Evolutionary conservation across 2,329 filamentous ascomycete species (phyloP).

Genomic region (Curvularia sp.): DNA sequence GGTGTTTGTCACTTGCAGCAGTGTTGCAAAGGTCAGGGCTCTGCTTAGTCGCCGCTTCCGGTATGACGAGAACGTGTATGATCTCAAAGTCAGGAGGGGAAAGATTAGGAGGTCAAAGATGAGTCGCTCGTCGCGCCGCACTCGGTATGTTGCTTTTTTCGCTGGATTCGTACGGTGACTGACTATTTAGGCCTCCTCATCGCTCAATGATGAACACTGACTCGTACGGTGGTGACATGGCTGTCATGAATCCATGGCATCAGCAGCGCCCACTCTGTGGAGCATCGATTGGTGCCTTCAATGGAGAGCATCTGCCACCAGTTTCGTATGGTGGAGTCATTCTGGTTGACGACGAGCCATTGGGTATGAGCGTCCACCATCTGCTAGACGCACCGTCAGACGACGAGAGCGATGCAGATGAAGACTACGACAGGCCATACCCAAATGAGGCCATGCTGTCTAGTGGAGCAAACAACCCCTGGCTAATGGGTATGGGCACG

Average conservation of each 20-base stretch:
- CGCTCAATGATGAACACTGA: slow-evolving; percentile 51
- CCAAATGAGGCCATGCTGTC: slow-evolving; percentile 51
- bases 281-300: slow-evolving; percentile 91
- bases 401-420: slow-evolving; percentile 56
- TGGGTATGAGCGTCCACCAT: slow-evolving; percentile 96
- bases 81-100: slow-evolving; percentile 75
- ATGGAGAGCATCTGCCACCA: slow-evolving; percentile 83
- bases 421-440: slow-evolving; percentile 41
- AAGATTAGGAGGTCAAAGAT: slow-evolving; percentile 69
- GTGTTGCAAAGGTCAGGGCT: slow-evolving; percentile 73
- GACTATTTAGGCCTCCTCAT: slow-evolving; percentile 36
- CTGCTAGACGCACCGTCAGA: slow-evolving; percentile 76
- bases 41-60: slow-evolving; percentile 74
- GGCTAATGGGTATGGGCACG: slow-evolving; percentile 48
- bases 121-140: slow-evolving; percentile 41
- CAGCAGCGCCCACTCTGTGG: slow-evolving; percentile 82
- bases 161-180: background rate
- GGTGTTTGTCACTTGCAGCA: slow-evolving; percentile 78
- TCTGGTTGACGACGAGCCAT: slow-evolving; percentile 80
- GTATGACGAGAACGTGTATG: slow-evolving; percentile 70
- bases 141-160: slow-evolving; percentile 17
- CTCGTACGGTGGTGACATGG: slow-evolving; percentile 46
- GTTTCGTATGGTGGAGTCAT: slow-evolving; percentile 91
- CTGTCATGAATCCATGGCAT: slow-evolving; percentile 72
- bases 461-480: slow-evolving; percentile 50